Evolutionary conservation across 2,329 filamentous ascomycete species (phyloP).

Genomic region (Aspergillus aculeatinus): DNA sequence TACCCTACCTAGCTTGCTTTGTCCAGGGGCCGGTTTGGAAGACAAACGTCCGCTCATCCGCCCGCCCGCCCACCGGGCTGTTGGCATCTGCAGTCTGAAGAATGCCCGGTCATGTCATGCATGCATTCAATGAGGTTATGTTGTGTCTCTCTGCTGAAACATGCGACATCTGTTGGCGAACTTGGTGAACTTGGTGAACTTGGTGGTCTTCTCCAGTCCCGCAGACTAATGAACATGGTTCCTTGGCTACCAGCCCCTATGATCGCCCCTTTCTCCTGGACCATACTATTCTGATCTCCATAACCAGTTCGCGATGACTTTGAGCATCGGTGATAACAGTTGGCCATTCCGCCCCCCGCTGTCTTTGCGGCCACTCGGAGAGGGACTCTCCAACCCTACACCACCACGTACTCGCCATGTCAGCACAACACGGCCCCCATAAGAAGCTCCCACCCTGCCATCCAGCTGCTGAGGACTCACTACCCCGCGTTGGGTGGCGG

Average conservation of each 20-base stretch:
- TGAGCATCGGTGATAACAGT: not conserved
- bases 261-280: not conserved
- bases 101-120: not conserved
- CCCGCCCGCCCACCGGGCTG: too few species aligned
- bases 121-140: not conserved
- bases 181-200: too few species aligned
- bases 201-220: not conserved
- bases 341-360: not conserved
- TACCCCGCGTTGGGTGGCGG: too few species aligned
- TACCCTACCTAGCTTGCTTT: not conserved
- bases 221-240: not conserved
- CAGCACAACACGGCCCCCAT: not conserved
- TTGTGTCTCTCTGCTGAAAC: not conserved
- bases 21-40: not conserved
- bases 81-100: too few species aligned
- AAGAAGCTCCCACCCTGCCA: not conserved
- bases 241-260: not conserved
- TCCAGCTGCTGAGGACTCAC: too few species aligned
- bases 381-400: not conserved
- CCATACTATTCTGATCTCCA: not conserved
- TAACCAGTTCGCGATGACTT: not conserved
- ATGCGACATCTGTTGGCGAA: not conserved
- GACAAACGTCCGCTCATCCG: too few species aligned
- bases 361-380: not conserved
- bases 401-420: not conserved